Conservation (phyloP, 139 green algal species). For the Closterium sp. region DNA sequence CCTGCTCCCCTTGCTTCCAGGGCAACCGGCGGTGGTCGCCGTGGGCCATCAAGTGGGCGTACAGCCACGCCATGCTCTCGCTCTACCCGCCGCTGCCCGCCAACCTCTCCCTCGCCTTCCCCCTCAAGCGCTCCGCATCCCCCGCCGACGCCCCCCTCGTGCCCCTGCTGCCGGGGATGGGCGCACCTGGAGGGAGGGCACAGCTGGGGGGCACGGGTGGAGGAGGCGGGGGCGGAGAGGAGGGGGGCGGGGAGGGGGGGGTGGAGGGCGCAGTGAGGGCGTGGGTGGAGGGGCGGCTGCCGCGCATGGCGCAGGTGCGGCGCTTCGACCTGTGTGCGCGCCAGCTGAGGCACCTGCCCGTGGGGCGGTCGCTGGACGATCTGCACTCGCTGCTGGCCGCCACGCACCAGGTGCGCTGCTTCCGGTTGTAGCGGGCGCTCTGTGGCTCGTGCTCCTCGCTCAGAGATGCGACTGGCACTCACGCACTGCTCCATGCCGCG, state of each 20-base stretch:
- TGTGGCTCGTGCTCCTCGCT: too few relatives aligned
- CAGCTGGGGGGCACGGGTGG: background rate
- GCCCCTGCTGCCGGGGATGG: background rate
- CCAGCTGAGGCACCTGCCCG: background rate
- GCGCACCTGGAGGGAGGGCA: background rate
- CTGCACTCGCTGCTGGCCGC: conserved; percentile 3
- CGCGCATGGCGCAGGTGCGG: background rate
- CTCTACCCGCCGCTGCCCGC: conserved; percentile 2
- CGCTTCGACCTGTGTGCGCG: conserved; percentile 12
- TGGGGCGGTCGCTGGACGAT: background rate
- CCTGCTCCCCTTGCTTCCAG: background rate
- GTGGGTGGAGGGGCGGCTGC: background rate
- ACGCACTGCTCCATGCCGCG: background rate
- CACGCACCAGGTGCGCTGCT: background rate
- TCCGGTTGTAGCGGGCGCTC: too few relatives aligned
- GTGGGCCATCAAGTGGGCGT: conserved; percentile 34
- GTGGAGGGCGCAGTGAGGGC: background rate
- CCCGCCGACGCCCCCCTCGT: conserved; percentile 14
- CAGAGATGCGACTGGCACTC: too few relatives aligned
- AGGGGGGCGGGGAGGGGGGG: background rate
- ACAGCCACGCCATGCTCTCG: background rate
- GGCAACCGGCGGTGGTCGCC: conserved; percentile 31
- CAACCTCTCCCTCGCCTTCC: conserved; percentile 23
- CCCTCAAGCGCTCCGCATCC: background rate
- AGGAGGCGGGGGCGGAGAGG: too few relatives aligned